These are phyloP conservation scores for Tylopilus sp. DNA, from an alignment of 1,284 basidiomycete genomes.

Conservation along the genomic window DNA sequence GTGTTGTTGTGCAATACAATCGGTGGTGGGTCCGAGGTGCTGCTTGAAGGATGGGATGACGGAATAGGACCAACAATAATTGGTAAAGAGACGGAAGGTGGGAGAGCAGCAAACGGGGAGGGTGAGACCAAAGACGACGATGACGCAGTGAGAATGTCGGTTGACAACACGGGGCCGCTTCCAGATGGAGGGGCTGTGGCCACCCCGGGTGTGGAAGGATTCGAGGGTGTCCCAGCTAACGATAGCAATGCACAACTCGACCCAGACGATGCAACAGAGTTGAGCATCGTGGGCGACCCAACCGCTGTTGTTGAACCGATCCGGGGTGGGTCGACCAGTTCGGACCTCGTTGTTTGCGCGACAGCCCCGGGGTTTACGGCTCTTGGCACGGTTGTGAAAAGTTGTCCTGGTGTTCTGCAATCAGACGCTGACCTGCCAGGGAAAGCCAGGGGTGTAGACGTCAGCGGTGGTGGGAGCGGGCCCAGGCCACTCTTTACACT, in stretches of 20 bases:
- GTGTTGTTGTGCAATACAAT: constrained; percentile 85
- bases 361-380: background rate
- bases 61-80: constrained; percentile 61
- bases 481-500: constrained; percentile 57
- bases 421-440: constrained; percentile 14
- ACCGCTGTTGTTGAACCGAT: background rate
- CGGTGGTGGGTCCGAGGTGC: constrained; percentile 51
- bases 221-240: background rate
- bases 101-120: constrained; percentile 24
- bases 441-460: constrained; percentile 53
- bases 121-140: constrained; percentile 16
- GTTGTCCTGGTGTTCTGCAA: constrained; percentile 7
- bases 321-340: constrained; percentile 3
- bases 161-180: constrained; percentile 11
- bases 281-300: background rate
- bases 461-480: constrained; percentile 62
- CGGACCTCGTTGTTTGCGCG: constrained; percentile 3
- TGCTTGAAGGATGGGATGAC: constrained; percentile 38
- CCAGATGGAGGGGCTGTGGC: background rate
- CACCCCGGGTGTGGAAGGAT: background rate
- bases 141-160: constrained; percentile 19
- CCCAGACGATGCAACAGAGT: constrained; percentile 2
- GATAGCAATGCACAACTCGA: background rate
- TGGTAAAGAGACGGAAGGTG: constrained; percentile 45
- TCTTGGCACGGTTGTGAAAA: constrained; percentile 9